phyloP scores from a whole-genome alignment of 202 grass and related monocot genomes.

The Setaria viridis region DNA sequence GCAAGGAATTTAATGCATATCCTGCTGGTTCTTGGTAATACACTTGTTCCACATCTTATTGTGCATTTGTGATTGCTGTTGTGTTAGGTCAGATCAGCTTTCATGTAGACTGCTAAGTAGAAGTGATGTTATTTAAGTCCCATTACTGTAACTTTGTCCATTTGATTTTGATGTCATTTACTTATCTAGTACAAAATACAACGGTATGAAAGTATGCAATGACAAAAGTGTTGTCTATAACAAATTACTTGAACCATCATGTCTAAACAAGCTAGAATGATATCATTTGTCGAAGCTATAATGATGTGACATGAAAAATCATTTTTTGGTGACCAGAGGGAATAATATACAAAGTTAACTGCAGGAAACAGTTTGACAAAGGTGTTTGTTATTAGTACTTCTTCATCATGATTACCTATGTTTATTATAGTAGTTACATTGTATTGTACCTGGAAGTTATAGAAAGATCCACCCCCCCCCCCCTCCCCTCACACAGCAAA shows the following conservation, averaged over 20 bases:
- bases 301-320: background rate
- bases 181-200: background rate
- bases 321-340: background rate
- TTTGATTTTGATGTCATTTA: slow-evolving; percentile 25
- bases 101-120: background rate
- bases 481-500: no score
- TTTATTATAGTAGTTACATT: background rate
- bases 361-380: background rate
- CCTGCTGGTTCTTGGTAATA: slow-evolving; percentile 89
- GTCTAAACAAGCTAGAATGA: background rate
- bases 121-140: background rate
- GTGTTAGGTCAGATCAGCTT: slow-evolving; percentile 2
- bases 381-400: background rate
- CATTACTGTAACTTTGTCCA: slow-evolving; percentile 14
- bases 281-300: background rate
- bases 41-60: slow-evolving; percentile 36
- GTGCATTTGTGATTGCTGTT: slow-evolving; percentile 19
- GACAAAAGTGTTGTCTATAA: background rate
- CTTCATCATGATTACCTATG: background rate
- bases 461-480: background rate
- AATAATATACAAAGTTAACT: background rate
- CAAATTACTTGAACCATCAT: slow-evolving; percentile 7
- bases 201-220: background rate
- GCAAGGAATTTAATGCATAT: slow-evolving; percentile 85
- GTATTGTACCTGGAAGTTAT: slow-evolving; percentile 1